A percentile compares a stretch with the other conserved stretches of the same genome.
These are phyloP conservation scores for Suhomyces taliae DNA, from an alignment of 1,139 yeast species.

Conservation along the genomic window DNA sequence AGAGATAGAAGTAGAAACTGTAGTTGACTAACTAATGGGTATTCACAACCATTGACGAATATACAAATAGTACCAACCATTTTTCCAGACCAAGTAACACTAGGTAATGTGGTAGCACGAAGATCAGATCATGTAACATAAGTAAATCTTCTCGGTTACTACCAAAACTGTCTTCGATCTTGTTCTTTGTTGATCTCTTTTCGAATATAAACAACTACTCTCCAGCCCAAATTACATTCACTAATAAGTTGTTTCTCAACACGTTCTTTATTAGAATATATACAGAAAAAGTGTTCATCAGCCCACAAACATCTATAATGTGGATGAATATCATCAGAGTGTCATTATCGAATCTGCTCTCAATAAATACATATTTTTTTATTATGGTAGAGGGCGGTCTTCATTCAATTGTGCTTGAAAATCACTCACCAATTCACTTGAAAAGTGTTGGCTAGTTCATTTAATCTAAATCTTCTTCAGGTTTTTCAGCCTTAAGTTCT, in stretches of 20 bases:
- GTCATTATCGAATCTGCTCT: background rate
- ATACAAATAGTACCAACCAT: too few relatives aligned
- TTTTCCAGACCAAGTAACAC: too few relatives aligned
- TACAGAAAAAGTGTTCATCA: slow-evolving; percentile 6
- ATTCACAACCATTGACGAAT: too few relatives aligned
- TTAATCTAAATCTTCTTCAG: slow-evolving; percentile 44
- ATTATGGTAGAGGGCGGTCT: background rate
- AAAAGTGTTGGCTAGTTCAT: background rate
- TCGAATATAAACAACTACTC: too few relatives aligned
- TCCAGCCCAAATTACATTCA: background rate
- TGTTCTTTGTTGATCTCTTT: too few relatives aligned
- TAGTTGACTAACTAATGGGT: too few relatives aligned
- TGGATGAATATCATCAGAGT: slow-evolving; percentile 8
- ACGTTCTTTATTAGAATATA: slow-evolving; percentile 3
- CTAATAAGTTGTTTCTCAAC: background rate
- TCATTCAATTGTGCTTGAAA: background rate
- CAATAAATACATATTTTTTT: background rate
- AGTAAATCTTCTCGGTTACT: too few relatives aligned
- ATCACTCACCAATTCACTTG: background rate
- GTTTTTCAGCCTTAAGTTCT: slow-evolving; percentile 20
- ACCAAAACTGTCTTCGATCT: too few relatives aligned
- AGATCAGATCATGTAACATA: too few relatives aligned
- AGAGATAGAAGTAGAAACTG: too few relatives aligned
- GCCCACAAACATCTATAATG: slow-evolving; percentile 8
- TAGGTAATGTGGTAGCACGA: too few relatives aligned